Evolutionary conservation across 345 rosid genomes (phyloP), one percentile per base, ranked within the genome.

Genomic region (Salix viminalis): DNA sequence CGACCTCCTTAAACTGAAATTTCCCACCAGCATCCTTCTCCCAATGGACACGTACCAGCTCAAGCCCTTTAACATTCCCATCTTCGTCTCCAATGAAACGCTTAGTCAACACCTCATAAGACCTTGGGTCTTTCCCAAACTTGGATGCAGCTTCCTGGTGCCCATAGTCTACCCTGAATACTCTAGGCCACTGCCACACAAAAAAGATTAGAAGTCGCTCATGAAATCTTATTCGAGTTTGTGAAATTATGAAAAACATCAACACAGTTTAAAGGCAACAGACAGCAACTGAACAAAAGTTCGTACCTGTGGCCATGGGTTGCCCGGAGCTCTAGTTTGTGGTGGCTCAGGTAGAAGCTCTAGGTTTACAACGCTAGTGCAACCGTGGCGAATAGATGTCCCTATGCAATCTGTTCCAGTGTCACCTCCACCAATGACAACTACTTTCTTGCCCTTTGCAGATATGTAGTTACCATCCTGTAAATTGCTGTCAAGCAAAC

Each of bases 241-340:
- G 14, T 58, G 28, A 23, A n/a, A 58, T 58, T 23, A 58, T 58
- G 64, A 9, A 56, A 56, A n/a, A 58, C 1, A 58, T 23, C 28
- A n/a, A n/a, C 18, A 0, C 0, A 2, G 64, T 23, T 58, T 4
- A 67, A 67, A 30, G 67, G 5, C 23, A 39, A 37, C 23, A 73
- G 24, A 26, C 42, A 34, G 7, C 39, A 64, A 65, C 34, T 30
- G 28, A 12, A 18, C 7, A 39, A 46, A 19, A 67, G 15, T 39
- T 50, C 75, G 71, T 74, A 96, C 99, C 97, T 96, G 99, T 44
- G 99, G 99, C 99, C 99, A 96, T n/a, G 98, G 99, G 87, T 96
- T 96, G 80, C 97, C 97, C 26, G 97, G 91, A 73, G 97, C 98
- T 85, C 99, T 89, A 4, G 84, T 82, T 78, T 44, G 71, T 19